phyloP scores from a whole-genome alignment of 352 stramenopile species.

The Pythium volutum region DNA sequence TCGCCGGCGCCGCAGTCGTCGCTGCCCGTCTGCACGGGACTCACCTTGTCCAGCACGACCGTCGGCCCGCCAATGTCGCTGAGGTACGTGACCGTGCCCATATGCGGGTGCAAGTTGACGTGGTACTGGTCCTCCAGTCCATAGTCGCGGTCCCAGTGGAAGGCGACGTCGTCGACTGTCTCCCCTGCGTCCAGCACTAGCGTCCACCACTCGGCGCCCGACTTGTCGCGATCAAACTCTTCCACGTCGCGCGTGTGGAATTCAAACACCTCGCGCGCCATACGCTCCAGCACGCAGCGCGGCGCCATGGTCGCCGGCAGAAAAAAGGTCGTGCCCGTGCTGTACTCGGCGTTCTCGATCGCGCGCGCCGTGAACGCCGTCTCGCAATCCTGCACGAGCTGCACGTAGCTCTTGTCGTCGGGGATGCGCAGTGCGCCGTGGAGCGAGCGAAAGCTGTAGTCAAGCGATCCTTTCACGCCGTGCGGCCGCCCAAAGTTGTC shows the following conservation, averaged over 20 bases:
- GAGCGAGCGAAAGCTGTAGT: conserved; percentile 32
- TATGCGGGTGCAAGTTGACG: conserved; percentile 76
- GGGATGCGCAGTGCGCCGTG: conserved; percentile 22
- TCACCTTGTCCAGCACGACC: conserved; percentile 44
- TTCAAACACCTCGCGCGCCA: conserved; percentile 75
- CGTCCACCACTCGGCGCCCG: conserved; percentile 88
- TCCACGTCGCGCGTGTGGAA: conserved; percentile 51
- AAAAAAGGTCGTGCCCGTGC: conserved; percentile 57
- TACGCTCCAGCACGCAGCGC: conserved; percentile 61
- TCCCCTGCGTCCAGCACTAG: conserved; percentile 59
- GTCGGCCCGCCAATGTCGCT: conserved; percentile 44
- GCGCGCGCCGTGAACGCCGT: conserved; percentile 44
- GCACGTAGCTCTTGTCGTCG: conserved; percentile 28
- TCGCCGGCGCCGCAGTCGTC: conserved; percentile 33
- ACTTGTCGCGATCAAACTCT: conserved; percentile 45
- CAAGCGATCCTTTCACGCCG: conserved; percentile 22
- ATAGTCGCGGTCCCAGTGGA: conserved; percentile 92
- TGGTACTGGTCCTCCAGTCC: conserved; percentile 63
- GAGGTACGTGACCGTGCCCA: conserved; percentile 75
- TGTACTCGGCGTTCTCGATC: conserved; percentile 54
- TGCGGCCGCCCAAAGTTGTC: conserved; percentile 33
- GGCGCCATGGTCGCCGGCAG: conserved; percentile 43
- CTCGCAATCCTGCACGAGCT: conserved; percentile 41
- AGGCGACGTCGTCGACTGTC: conserved; percentile 69
- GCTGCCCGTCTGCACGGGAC: conserved; percentile 33